Evolutionary conservation across 495 filamentous ascomycete genomes (phyloP).

Genomic region (Daldinia grandis): DNA sequence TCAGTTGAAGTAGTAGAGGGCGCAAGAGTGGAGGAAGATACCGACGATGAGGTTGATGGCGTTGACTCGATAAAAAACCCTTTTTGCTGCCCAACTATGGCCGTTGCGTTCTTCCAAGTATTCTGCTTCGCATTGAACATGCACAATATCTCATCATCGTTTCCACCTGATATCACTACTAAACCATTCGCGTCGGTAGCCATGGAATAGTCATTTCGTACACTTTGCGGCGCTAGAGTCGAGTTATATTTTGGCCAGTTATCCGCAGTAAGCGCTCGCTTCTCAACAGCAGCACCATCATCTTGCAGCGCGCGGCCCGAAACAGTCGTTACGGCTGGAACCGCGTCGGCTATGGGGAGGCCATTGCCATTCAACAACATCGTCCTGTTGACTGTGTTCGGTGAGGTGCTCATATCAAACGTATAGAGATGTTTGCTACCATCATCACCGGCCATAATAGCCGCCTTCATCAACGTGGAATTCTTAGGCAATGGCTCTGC

Average conservation of each 20-base stretch:
- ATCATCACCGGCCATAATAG: conserved; percentile 73
- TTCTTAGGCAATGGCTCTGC: conserved; percentile 64
- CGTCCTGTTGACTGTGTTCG: conserved; percentile 77
- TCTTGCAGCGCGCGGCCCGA: background rate
- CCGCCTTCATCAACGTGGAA: conserved; percentile 60
- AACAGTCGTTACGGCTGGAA: conserved; percentile 42
- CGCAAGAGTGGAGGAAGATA: conserved; percentile 43
- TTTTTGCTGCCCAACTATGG: conserved; percentile 63
- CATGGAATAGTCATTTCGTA: conserved; percentile 57
- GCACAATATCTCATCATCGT: conserved; percentile 67
- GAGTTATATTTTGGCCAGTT: conserved; percentile 83
- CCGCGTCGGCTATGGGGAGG: conserved; percentile 54
- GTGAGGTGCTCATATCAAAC: conserved; percentile 78
- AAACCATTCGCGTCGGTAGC: conserved; percentile 63
- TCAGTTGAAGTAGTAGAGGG: background rate
- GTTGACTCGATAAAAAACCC: conserved; percentile 45
- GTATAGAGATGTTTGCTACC: conserved; percentile 83
- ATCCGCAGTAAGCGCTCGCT: conserved; percentile 56
- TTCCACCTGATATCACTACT: conserved; percentile 82
- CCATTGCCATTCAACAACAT: conserved; percentile 60
- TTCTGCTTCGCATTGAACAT: conserved; percentile 86
- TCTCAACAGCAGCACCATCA: conserved; percentile 18
- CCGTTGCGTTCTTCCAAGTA: conserved; percentile 79
- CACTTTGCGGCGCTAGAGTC: conserved; percentile 70
- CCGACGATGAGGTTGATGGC: conserved; percentile 54